Percentiles rank a stretch among this genome's conserved stretches.
These are phyloP conservation scores for Diddensiella caesifluorescens DNA, from an alignment of 805 yeast genomes.

Conservation along the genomic window DNA sequence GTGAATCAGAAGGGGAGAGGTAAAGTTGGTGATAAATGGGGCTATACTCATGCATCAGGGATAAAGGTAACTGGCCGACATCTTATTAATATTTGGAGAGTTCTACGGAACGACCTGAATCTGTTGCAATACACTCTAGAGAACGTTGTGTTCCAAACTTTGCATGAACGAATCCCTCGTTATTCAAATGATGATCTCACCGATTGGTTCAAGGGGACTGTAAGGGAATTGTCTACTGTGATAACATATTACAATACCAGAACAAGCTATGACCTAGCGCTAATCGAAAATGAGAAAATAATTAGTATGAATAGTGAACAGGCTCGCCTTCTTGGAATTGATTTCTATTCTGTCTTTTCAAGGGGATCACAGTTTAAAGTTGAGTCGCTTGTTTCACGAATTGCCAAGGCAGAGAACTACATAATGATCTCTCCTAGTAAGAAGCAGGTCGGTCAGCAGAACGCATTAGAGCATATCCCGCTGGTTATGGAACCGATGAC, in stretches of 20 bases:
- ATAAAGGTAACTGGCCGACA: conserved; percentile 75
- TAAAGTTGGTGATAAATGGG: conserved; percentile 60
- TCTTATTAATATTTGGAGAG: conserved; percentile 79
- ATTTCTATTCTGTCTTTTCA: conserved; percentile 78
- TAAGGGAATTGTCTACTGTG: conserved; percentile 16
- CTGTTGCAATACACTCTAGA: conserved; percentile 70
- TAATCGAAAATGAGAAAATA: conserved; percentile 59
- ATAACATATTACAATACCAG: conserved; percentile 45
- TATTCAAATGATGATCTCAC: conserved; percentile 48
- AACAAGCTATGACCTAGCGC: conserved; percentile 39
- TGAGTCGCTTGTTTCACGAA: conserved; percentile 71
- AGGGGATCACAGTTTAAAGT: conserved; percentile 94
- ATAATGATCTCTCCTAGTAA: conserved; percentile 75
- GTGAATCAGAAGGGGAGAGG: conserved; percentile 32
- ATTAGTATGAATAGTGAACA: conserved; percentile 71
- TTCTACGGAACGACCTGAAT: conserved; percentile 55
- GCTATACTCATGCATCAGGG: conserved; percentile 69
- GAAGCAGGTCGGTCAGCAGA: conserved; percentile 74
- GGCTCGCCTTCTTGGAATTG: conserved; percentile 82
- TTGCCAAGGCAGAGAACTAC: conserved; percentile 71
- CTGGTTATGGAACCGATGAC: conserved; percentile 90
- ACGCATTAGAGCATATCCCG: conserved; percentile 82
- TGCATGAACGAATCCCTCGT: conserved; percentile 65
- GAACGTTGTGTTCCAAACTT: conserved; percentile 60
- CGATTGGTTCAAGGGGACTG: conserved; percentile 36